phyloP scores from a whole-genome alignment of 176 grass and related monocot species.

The Poa pratensis region DNA sequence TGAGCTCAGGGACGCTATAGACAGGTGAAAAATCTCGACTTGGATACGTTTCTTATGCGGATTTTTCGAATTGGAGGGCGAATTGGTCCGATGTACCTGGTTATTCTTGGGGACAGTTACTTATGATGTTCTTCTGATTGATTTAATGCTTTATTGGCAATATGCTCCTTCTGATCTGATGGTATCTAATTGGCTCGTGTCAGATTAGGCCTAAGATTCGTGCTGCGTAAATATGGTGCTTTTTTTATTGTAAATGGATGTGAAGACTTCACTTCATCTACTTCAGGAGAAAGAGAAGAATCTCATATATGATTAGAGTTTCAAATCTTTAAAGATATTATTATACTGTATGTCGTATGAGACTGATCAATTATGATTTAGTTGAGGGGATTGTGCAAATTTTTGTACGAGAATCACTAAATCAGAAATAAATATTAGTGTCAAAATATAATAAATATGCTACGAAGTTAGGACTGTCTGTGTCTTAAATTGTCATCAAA shows the following conservation, averaged over 20 bases:
- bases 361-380: not conserved
- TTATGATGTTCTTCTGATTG: not conserved
- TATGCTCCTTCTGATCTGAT: constrained; percentile 11
- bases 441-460: not conserved
- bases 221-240: not conserved
- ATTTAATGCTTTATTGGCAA: not conserved
- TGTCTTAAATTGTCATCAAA: not conserved
- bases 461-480: not conserved
- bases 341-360: not conserved
- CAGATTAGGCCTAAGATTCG: not conserved
- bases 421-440: not conserved
- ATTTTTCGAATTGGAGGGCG: not conserved
- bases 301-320: not conserved
- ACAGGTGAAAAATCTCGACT: constrained; percentile 50
- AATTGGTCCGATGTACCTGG: not conserved
- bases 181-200: not conserved
- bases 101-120: not conserved
- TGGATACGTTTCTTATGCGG: not conserved
- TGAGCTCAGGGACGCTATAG: constrained; percentile 66
- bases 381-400: not conserved
- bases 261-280: not conserved
- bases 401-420: not conserved
- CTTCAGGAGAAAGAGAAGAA: not conserved
- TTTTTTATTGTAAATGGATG: not conserved
- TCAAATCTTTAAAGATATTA: not conserved